These are phyloP conservation scores for Castanopsis chinensis DNA, from an alignment of 306 rosid genomes.

Conservation along the genomic window DNA sequence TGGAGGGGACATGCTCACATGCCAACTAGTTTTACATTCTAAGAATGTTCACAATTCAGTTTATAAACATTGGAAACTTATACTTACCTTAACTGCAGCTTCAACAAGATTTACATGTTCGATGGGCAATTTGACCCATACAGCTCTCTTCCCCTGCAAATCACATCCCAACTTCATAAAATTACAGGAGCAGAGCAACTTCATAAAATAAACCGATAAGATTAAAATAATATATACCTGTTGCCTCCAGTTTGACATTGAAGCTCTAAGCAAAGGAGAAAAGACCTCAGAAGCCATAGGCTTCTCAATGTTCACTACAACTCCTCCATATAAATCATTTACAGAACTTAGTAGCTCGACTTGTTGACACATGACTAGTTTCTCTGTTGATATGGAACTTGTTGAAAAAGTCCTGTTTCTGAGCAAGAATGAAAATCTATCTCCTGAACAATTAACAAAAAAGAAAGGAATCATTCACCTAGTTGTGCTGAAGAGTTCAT, in stretches of 20 bases:
- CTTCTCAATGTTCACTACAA: conserved; percentile 41
- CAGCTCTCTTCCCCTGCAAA: conserved; percentile 71
- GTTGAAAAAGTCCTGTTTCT: neutral
- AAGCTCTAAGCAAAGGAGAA: conserved; percentile 43
- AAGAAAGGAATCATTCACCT: too few species aligned
- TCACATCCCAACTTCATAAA: neutral
- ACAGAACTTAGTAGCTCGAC: neutral
- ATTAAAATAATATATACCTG: conserved; percentile 4
- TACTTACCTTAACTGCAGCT: conserved; percentile 56
- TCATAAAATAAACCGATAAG: too few species aligned
- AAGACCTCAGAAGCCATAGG: conserved; percentile 42
- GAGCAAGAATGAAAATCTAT: too few species aligned
- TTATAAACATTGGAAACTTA: neutral
- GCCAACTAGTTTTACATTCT: neutral
- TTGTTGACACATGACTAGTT: neutral
- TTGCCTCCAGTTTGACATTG: conserved; percentile 43
- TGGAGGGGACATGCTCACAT: too few species aligned
- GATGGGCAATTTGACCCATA: conserved; percentile 75
- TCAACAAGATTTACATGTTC: conserved; percentile 55
- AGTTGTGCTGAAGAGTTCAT: too few species aligned
- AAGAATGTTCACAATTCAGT: neutral
- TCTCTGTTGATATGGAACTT: neutral
- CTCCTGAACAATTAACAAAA: too few species aligned
- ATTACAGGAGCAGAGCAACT: neutral
- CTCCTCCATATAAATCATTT: conserved; percentile 53